Evolutionary conservation across 148 eudicot genomes (phyloP), one percentile per base, ranked within the genome.

Genomic region (Nepenthes mirabilis): DNA sequence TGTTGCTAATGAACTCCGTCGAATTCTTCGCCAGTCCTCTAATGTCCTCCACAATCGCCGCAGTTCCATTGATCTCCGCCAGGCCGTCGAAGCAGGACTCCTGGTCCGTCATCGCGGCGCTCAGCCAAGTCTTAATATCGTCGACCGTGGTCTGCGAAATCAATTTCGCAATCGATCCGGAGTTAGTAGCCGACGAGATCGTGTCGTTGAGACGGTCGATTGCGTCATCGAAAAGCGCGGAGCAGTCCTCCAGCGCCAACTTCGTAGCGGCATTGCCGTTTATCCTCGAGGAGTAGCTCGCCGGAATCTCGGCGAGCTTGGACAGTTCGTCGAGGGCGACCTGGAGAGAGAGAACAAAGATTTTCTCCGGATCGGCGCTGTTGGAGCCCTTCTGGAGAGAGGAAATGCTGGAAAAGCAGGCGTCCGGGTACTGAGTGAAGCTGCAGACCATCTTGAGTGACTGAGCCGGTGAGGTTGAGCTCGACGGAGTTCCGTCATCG

Each of bases 51-150:
- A 72, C 54, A 0, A 72, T 12, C 0, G 60, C 61, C 0, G 60
- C 61, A 11, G 68, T 55, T 11, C 67, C 57, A 11, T 78, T 68
- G 5, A 70, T 60, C 55, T 80, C 93, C 1, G 12, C 34, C 0
- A 85, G 60, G 0, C 86, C 75, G 60, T 86, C 93, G 6, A 86
- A 36, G 57, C 93, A 86, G 11, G 85, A 80, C 33, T 86, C 88
- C 14, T 80, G 88, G 57, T 86, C 77, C 0, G 93, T 86, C 2
- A 86, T 36, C 0, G 74, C 53, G 1, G 88, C 34, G 64, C 88
- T 86, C 55, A 86, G 65, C 85, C 83, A 83, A 1, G 93, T 86
- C 51, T 56, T 70, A 1, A 80, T 37, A 35, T 82, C 80, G 7
- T 53, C 49, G 10, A 71, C 59, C 51, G 33, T 74, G 1, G 33